Conservation (phyloP, 2,329 filamentous ascomycete species). For the Lasiodiplodia hormozganensis region DNA sequence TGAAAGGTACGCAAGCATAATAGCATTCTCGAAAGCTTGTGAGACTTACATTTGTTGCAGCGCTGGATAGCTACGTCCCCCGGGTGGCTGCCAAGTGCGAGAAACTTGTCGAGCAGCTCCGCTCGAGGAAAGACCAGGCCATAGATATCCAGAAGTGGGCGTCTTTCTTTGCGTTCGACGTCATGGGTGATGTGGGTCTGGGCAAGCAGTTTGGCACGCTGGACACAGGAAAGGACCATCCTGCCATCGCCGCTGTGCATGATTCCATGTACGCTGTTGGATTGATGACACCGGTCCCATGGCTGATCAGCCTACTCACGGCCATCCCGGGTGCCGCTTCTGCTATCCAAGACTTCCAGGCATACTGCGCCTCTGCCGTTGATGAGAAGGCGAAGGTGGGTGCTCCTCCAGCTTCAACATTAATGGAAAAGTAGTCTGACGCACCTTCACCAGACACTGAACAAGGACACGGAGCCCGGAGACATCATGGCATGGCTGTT, state of each 20-base stretch:
- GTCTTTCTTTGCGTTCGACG: slow-evolving; percentile 55
- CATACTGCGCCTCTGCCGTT: slow-evolving; percentile 40
- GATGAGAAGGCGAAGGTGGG: slow-evolving; percentile 42
- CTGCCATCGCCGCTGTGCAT: slow-evolving; percentile 45
- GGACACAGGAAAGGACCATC: slow-evolving; percentile 36
- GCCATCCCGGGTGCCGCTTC: slow-evolving; percentile 41
- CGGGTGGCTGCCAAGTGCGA: slow-evolving; percentile 40
- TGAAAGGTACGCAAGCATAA: slow-evolving; percentile 30
- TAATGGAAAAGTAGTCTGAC: neutral
- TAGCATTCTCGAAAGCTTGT: neutral
- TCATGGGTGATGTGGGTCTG: slow-evolving; percentile 57
- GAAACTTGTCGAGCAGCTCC: slow-evolving; percentile 38
- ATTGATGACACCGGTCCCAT: slow-evolving; percentile 44
- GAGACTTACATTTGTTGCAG: neutral
- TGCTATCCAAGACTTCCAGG: slow-evolving; percentile 40
- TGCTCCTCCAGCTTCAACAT: no score
- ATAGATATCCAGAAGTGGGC: slow-evolving; percentile 43
- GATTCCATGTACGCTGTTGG: slow-evolving; percentile 44
- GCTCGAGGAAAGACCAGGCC: slow-evolving; percentile 33
- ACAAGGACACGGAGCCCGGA: slow-evolving; percentile 38
- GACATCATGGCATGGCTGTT: slow-evolving; percentile 52
- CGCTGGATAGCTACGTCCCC: slow-evolving; percentile 38
- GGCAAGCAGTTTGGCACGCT: slow-evolving; percentile 51
- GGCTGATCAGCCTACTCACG: slow-evolving; percentile 44
- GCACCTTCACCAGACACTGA: neutral